Conservation (phyloP, 2,329 filamentous ascomycete genomes). For the Incumbomyces delicatus region DNA sequence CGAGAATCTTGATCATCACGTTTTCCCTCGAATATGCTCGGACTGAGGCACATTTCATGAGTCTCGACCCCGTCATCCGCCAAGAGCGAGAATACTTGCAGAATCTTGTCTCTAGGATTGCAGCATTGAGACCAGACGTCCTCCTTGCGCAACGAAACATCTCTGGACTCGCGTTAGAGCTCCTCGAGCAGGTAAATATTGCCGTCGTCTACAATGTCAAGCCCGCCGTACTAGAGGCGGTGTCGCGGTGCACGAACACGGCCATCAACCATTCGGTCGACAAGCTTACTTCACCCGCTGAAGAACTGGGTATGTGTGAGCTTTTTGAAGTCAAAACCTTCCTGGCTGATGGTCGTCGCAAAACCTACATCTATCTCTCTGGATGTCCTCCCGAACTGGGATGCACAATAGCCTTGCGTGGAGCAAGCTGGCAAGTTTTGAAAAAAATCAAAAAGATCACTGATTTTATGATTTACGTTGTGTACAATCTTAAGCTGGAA, state of each 20-base stretch:
- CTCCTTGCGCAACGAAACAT: constrained; percentile 89
- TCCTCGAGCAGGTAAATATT: constrained; percentile 78
- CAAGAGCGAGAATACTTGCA: constrained; percentile 91
- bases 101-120: constrained; percentile 85
- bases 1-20: constrained; percentile 82
- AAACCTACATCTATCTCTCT: constrained; percentile 92
- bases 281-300: constrained; percentile 68
- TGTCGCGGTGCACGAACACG: constrained; percentile 83
- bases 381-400: constrained; percentile 83
- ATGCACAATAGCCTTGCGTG: constrained; percentile 86
- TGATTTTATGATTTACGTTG: constrained; percentile 98
- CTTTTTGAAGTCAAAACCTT: constrained; percentile 95
- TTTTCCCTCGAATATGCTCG: constrained; percentile 95
- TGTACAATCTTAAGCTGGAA: constrained; percentile 94
- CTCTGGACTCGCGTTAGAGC: constrained; percentile 79
- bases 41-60: constrained; percentile 94
- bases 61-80: constrained; percentile 87
- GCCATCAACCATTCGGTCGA: constrained; percentile 91
- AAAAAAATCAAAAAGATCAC: constrained; percentile 82
- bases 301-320: constrained; percentile 68
- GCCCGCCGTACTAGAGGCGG: constrained; percentile 85
- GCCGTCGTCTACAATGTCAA: constrained; percentile 96
- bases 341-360: constrained; percentile 72
- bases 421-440: constrained; percentile 61
- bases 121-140: constrained; percentile 72